Conservation (phyloP, 176 grass and related monocot genomes). For the Hordeum marinum region DNA sequence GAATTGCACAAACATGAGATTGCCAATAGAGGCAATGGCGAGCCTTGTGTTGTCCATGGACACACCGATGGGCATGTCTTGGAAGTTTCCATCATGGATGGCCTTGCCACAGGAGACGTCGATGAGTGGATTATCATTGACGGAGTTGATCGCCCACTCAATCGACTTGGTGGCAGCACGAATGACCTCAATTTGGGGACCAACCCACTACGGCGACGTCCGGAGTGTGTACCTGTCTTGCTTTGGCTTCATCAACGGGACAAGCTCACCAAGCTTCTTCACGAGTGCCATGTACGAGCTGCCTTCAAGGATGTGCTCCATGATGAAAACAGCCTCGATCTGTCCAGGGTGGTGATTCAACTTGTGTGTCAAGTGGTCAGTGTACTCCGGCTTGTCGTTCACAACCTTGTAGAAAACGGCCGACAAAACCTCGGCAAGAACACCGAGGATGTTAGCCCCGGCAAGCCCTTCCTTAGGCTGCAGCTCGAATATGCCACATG, state of each 20-base stretch:
- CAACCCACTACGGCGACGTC: constrained; percentile 88
- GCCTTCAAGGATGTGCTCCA: constrained; percentile 79
- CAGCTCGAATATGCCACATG: constrained; percentile 63
- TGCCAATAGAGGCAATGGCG: constrained; percentile 54
- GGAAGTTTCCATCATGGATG: constrained; percentile 85
- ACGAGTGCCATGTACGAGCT: constrained; percentile 72
- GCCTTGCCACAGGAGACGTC: constrained; percentile 70
- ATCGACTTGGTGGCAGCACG: too few species aligned
- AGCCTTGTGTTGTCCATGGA: constrained; percentile 92
- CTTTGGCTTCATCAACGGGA: constrained; percentile 85
- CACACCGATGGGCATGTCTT: constrained; percentile 79
- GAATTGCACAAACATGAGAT: constrained; percentile 82
- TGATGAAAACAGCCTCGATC: constrained; percentile 80
- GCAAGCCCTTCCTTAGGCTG: constrained; percentile 89
- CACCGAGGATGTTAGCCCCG: constrained; percentile 55
- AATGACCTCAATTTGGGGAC: constrained; percentile 87
- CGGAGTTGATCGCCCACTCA: constrained; percentile 86
- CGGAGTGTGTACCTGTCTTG: constrained; percentile 89
- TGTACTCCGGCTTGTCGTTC: constrained; percentile 85
- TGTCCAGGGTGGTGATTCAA: constrained; percentile 87
- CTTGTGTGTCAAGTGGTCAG: constrained; percentile 85
- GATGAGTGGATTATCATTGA: too few species aligned
- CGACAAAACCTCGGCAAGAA: constrained; percentile 67
- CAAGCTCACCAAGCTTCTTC: constrained; percentile 59
- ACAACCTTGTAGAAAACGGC: constrained; percentile 84